phyloP scores from a whole-genome alignment of 306 rosid genomes.

The Gynostemma pentaphyllum region DNA sequence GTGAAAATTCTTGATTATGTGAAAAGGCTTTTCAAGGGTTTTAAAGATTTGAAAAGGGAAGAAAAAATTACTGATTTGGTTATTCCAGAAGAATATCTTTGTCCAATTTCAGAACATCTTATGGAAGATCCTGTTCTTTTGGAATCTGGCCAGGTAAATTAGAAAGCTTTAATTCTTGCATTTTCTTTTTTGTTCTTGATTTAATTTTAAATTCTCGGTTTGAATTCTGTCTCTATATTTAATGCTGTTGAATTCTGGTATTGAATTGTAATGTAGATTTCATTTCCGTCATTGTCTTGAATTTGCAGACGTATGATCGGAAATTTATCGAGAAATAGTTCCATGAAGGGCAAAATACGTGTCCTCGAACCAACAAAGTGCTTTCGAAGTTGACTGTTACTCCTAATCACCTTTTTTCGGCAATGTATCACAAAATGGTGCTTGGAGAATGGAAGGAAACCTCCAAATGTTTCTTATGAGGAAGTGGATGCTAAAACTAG shows the following conservation, averaged over 20 bases:
- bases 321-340: conserved; percentile 61
- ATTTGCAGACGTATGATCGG: conserved; percentile 63
- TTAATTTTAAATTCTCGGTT: too few relatives aligned
- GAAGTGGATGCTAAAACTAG: conserved; percentile 20
- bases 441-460: conserved; percentile 33
- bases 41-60: too few relatives aligned
- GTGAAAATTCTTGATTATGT: conserved; percentile 31
- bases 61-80: neutral
- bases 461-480: conserved; percentile 28
- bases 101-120: conserved; percentile 66
- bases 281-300: neutral
- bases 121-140: conserved; percentile 75
- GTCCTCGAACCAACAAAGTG: conserved; percentile 67
- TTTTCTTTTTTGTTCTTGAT: neutral
- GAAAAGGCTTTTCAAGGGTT: too few relatives aligned
- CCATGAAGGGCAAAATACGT: conserved; percentile 51
- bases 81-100: conserved; percentile 45
- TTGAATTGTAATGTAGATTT: too few relatives aligned
- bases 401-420: conserved; percentile 43
- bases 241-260: too few relatives aligned
- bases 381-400: conserved; percentile 40
- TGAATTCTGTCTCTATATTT: too few relatives aligned
- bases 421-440: conserved; percentile 63
- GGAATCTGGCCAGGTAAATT: conserved; percentile 68
- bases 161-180: neutral